Percentiles rank a stretch among this genome's conserved stretches.
Evolutionary conservation across 2,329 filamentous ascomycete species (phyloP).

Genomic region (Niveomyces coronatus): DNA sequence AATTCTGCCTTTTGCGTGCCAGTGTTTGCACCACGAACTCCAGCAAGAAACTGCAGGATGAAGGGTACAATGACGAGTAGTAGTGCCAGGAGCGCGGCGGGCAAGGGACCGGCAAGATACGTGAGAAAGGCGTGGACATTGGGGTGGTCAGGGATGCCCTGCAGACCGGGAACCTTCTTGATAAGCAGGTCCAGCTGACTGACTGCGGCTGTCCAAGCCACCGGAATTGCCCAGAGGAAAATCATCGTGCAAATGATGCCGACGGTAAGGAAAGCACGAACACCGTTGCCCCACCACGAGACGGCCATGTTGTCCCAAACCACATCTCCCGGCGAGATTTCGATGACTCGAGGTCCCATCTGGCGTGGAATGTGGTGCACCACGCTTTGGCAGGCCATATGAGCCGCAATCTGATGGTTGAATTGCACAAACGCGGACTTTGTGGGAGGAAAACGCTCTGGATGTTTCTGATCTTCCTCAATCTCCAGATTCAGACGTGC

Average conservation of each 20-base stretch:
- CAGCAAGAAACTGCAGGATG: slow-evolving; percentile 63
- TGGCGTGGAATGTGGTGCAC: slow-evolving; percentile 86
- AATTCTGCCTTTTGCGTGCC: slow-evolving; percentile 67
- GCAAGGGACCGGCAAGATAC: slow-evolving; percentile 73
- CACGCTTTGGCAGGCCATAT: slow-evolving; percentile 93
- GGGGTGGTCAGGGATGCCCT: slow-evolving; percentile 52
- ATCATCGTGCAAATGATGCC: slow-evolving; percentile 62
- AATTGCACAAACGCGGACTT: slow-evolving; percentile 98
- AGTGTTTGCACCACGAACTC: slow-evolving; percentile 71
- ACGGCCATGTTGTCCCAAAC: slow-evolving; percentile 97
- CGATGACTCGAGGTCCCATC: slow-evolving; percentile 87
- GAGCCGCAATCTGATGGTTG: slow-evolving; percentile 92
- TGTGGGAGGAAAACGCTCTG: slow-evolving; percentile 82
- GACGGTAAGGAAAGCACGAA: slow-evolving; percentile 58
- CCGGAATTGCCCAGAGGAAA: slow-evolving; percentile 81
- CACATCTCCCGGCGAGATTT: slow-evolving; percentile 86
- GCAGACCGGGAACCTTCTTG: slow-evolving; percentile 54
- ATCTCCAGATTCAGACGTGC: slow-evolving; percentile 87
- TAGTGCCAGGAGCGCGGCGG: slow-evolving; percentile 64
- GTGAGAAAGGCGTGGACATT: slow-evolving; percentile 51
- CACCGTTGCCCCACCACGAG: slow-evolving; percentile 84
- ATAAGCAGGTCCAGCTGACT: slow-evolving; percentile 68
- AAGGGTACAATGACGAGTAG: slow-evolving; percentile 74
- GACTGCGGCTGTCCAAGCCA: slow-evolving; percentile 76
- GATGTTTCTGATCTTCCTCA: slow-evolving; percentile 75